These are phyloP conservation scores for Raffaelea ambrosiae DNA, from an alignment of 2,329 filamentous ascomycete species.

Conservation along the genomic window DNA sequence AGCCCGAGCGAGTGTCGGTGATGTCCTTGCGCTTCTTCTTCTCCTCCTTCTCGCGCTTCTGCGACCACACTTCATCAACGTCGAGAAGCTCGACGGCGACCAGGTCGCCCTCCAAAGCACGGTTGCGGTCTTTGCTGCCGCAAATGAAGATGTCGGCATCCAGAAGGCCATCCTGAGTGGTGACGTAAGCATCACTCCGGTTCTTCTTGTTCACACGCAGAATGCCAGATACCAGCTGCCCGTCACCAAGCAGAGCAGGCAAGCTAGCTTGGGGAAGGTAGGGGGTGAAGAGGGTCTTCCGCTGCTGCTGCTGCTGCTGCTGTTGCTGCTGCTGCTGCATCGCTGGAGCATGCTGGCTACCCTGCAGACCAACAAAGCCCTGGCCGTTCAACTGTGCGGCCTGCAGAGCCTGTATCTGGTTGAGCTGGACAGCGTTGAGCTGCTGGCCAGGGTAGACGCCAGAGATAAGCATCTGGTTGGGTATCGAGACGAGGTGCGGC, in stretches of 20 bases:
- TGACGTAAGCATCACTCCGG: conserved; percentile 95
- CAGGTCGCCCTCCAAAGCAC: conserved; percentile 89
- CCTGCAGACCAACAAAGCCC: conserved; percentile 57
- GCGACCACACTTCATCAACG: conserved; percentile 95
- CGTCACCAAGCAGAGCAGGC: conserved; percentile 81
- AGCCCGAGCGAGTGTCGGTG: conserved; percentile 75
- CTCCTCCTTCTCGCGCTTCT: conserved; percentile 98
- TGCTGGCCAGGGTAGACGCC: conserved; percentile 77
- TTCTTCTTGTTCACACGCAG: conserved; percentile 99
- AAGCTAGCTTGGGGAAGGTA: conserved; percentile 93
- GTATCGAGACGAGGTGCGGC: conserved; percentile 78
- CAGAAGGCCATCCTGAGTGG: conserved; percentile 75
- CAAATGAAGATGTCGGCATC: conserved; percentile 99
- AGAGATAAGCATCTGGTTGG: conserved; percentile 77
- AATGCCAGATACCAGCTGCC: conserved; percentile 91
- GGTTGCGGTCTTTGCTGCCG: conserved; percentile 96
- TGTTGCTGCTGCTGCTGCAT: conserved; percentile 39
- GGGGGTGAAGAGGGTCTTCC: conserved; percentile 97
- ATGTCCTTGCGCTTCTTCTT: conserved; percentile 99
- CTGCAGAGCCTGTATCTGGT: conserved; percentile 86
- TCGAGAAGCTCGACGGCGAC: conserved; percentile 94
- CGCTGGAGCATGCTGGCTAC: conserved; percentile 65
- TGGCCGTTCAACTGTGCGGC: conserved; percentile 76
- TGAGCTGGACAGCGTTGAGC: conserved; percentile 78
- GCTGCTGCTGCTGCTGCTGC: conserved; percentile 77